These are phyloP conservation scores for Ophiocordyceps camponoti-leonardi DNA, from an alignment of 2,329 filamentous ascomycete species.

Conservation along the genomic window DNA sequence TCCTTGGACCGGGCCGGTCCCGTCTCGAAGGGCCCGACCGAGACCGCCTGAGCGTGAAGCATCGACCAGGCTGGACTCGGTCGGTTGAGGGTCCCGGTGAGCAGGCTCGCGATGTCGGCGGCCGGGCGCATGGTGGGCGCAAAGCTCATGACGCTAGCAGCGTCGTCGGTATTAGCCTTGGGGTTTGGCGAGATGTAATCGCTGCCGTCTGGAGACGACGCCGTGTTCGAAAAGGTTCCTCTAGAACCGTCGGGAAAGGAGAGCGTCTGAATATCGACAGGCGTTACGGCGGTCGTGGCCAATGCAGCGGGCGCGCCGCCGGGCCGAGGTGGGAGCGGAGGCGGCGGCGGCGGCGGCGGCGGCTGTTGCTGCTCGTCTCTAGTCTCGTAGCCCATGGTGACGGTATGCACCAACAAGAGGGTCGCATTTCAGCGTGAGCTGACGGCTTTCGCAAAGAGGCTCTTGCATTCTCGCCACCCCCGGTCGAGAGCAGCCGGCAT, in stretches of 20 bases:
- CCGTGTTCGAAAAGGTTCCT: constrained; percentile 38
- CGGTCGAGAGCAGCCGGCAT: not conserved
- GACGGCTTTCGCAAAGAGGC: not conserved
- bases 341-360: constrained; percentile 37
- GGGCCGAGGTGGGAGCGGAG: constrained; percentile 15
- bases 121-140: constrained; percentile 43
- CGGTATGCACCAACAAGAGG: constrained; percentile 4
- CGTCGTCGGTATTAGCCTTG: constrained; percentile 30
- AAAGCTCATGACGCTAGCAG: constrained; percentile 48
- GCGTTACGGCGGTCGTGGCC: constrained; percentile 71
- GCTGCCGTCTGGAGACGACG: constrained; percentile 21
- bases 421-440: constrained; percentile 11
- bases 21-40: constrained; percentile 43
- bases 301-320: constrained; percentile 29
- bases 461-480: not conserved
- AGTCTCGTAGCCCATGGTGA: constrained; percentile 13
- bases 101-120: constrained; percentile 66
- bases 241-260: constrained; percentile 53
- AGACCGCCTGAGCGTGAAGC: constrained; percentile 43
- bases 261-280: constrained; percentile 64
- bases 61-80: constrained; percentile 53
- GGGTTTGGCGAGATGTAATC: constrained; percentile 21
- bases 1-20: constrained; percentile 26
- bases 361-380: constrained; percentile 18
- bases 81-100: constrained; percentile 51